Evolutionary conservation across 1,139 yeast genomes (phyloP).

Genomic region (Pneumocystis jirovecii): DNA sequence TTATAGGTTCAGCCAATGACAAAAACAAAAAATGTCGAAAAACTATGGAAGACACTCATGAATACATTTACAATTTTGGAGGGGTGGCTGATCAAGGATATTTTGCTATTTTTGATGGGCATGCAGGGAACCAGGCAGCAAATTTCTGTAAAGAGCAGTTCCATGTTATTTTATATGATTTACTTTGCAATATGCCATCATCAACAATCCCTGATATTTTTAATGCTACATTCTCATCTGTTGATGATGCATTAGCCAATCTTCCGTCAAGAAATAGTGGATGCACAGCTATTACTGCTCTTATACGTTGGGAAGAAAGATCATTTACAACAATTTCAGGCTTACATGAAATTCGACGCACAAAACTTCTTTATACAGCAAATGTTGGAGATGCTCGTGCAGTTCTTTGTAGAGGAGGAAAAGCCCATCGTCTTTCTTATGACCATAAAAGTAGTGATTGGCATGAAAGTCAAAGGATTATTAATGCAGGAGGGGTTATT

Average conservation of each 20-base stretch:
- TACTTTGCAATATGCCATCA: constrained; percentile 27
- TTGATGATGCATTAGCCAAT: constrained; percentile 53
- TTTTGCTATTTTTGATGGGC: constrained; percentile 94
- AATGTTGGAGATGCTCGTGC: constrained; percentile 91
- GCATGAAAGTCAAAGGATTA: constrained; percentile 60
- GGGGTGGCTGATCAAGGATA: constrained; percentile 86
- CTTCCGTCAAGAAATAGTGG: constrained; percentile 51
- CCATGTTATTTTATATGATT: constrained; percentile 49
- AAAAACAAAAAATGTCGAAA: constrained; percentile 66
- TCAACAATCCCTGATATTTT: constrained; percentile 23
- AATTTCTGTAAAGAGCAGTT: constrained; percentile 88
- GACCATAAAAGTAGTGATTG: constrained; percentile 89
- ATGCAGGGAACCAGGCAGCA: constrained; percentile 88
- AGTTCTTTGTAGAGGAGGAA: constrained; percentile 51
- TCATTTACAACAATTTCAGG: constrained; percentile 1
- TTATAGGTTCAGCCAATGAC: constrained; percentile 81
- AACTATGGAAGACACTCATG: constrained; percentile 95
- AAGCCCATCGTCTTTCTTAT: constrained; percentile 65
- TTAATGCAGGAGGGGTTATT: constrained; percentile 68
- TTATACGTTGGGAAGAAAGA: constrained; percentile 47
- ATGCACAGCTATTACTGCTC: constrained; percentile 91
- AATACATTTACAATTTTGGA: constrained; percentile 82
- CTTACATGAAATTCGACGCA: constrained; percentile 5
- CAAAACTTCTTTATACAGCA: constrained; percentile 71
- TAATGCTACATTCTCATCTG: constrained; percentile 41